Percentiles rank a stretch among this genome's conserved stretches.
Conservation (phyloP, 805 yeast genomes). For the Schwanniomyces yamadae region DNA sequence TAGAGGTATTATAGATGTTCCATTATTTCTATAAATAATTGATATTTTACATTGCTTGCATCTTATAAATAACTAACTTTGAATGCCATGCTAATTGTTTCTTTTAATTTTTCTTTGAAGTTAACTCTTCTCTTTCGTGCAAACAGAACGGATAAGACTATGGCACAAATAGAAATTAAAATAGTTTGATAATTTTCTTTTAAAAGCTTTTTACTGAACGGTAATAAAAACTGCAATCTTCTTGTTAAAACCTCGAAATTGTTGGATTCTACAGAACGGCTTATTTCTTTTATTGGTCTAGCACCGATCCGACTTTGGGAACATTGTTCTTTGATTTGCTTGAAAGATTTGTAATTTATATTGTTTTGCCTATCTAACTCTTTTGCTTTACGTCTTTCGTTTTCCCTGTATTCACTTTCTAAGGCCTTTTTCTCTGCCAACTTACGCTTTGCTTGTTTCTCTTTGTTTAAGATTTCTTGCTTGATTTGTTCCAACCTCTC, state of each 20-base stretch:
- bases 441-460: constrained; percentile 9
- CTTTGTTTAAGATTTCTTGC: constrained; percentile 8
- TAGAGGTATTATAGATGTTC: constrained; percentile 47
- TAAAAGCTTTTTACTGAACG: constrained; percentile 21
- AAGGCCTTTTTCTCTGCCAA: constrained; percentile 14
- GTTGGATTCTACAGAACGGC: constrained; percentile 3
- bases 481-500: constrained; percentile 8
- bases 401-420: constrained; percentile 16
- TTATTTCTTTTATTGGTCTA: background rate
- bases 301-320: constrained; percentile 1
- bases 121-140: constrained; percentile 25
- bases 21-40: constrained; percentile 33
- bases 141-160: constrained; percentile 20
- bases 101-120: constrained; percentile 28
- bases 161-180: constrained; percentile 18
- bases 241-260: constrained; percentile 10
- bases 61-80: constrained; percentile 38
- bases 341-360: constrained; percentile 29
- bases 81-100: constrained; percentile 45
- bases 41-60: background rate
- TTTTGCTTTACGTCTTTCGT: constrained; percentile 17
- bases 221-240: constrained; percentile 16
- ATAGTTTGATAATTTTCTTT: constrained; percentile 29
- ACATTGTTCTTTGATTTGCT: constrained; percentile 24
- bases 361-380: constrained; percentile 20